Percentiles rank a stretch among this genome's conserved stretches.
These are phyloP conservation scores for Colletotrichum brevisporum DNA, from an alignment of 2,329 filamentous ascomycete species.

Conservation along the genomic window DNA sequence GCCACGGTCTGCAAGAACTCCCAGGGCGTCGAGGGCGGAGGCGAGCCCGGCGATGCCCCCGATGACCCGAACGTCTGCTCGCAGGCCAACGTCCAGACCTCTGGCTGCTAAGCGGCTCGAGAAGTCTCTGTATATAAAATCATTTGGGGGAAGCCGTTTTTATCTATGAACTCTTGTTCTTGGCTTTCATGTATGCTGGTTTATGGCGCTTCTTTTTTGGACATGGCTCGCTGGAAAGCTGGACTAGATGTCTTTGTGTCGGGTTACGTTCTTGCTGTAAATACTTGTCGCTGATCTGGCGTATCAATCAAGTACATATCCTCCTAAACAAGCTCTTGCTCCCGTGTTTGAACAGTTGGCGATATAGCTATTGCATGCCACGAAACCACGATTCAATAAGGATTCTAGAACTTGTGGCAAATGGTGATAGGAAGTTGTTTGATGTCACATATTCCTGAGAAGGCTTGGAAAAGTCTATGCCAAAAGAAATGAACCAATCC, in stretches of 20 bases:
- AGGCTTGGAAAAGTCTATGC: too few species aligned
- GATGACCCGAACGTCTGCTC: conserved; percentile 28
- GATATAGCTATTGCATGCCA: background rate
- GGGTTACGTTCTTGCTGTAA: conserved; percentile 17
- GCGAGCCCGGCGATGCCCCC: conserved; percentile 48
- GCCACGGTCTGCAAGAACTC: conserved; percentile 44
- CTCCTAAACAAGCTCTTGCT: background rate
- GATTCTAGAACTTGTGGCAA: too few species aligned
- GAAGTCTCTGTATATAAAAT: background rate
- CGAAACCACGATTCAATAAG: too few species aligned
- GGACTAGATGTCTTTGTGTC: conserved; percentile 5
- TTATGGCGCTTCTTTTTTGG: background rate
- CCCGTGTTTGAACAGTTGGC: background rate
- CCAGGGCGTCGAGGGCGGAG: conserved; percentile 51
- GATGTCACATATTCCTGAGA: too few species aligned
- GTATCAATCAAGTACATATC: conserved; percentile 28
- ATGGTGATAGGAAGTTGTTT: too few species aligned
- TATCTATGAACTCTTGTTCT: background rate
- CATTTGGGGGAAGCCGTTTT: background rate
- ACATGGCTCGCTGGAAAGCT: background rate
- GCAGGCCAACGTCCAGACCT: conserved; percentile 29
- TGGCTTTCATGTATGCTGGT: background rate
- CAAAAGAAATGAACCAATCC: too few species aligned
- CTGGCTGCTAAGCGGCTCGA: conserved; percentile 22
- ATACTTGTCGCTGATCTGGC: conserved; percentile 8